Conservation (phyloP, 345 rosid genomes). For the Hypericum androsaemum region DNA sequence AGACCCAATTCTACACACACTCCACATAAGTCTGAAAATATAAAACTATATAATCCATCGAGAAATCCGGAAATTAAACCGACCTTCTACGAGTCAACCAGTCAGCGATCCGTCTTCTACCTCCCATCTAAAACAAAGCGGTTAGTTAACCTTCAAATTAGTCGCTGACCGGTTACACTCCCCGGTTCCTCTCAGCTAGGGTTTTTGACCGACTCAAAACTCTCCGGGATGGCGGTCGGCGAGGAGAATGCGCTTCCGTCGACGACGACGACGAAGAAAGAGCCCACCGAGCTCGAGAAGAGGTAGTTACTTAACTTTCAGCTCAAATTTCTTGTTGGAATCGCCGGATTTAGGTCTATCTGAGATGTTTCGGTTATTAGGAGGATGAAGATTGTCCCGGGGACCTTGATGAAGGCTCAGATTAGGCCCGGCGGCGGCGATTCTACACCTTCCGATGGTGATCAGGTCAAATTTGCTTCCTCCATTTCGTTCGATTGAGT, state of each 20-base stretch:
- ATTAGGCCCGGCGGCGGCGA: conserved; percentile 90
- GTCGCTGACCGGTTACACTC: too few species aligned
- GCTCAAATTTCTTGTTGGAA: not conserved
- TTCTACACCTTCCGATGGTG: conserved; percentile 70
- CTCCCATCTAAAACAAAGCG: too few species aligned
- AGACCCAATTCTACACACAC: too few species aligned
- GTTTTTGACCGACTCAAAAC: too few species aligned
- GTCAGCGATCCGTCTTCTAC: too few species aligned
- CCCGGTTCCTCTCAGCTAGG: too few species aligned
- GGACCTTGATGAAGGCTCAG: conserved; percentile 84
- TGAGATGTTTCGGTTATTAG: conserved; percentile 23
- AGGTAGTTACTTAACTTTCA: conserved; percentile 21
- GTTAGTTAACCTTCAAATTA: too few species aligned
- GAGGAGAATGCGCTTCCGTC: conserved; percentile 26
- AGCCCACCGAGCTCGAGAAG: conserved; percentile 49
- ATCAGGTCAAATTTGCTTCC: conserved; percentile 48
- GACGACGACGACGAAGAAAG: conserved; percentile 37
- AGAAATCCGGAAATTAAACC: too few species aligned
- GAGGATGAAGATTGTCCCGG: conserved; percentile 79
- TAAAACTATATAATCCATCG: too few species aligned
- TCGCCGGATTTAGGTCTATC: conserved; percentile 6
- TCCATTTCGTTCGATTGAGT: not conserved
- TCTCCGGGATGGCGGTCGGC: conserved; percentile 14
- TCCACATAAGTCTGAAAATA: too few species aligned
- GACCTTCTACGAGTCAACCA: too few species aligned